Evolutionary conservation across 129 eudicot genomes (phyloP), one percentile per base, ranked within the genome.

Genomic region (Erigeron canadensis): DNA sequence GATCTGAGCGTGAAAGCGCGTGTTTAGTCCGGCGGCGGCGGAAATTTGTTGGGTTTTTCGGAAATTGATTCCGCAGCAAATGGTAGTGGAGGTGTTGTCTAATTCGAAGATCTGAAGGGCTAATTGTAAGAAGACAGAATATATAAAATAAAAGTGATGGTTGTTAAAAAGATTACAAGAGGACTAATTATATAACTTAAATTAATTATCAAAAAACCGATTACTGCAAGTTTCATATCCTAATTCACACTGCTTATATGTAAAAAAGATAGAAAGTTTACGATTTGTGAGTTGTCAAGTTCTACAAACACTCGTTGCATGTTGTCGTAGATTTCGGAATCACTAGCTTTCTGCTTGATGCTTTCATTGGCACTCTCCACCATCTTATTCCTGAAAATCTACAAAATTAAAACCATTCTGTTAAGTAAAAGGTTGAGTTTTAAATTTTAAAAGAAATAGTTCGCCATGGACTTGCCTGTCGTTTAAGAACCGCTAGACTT

Each of bases 361-460:
- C 81, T 74, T 77, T 83, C 85, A 28, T 86, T 77, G 41, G 81
- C 83, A 58, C 77, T 74, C 71, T 74, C 64, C 28, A 75, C 78
- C 85, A 86, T 83, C 81, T 71, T 83, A 50, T 75, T 74, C 59
- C 57, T 72, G 58, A 86, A 77, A 76, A 83, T 58, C 87, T 86
- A 80, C 21, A 75, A 12, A 15, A 17, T 10, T n/a, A n/a, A 11
- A 55, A 18, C 22, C 37, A 42, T 4, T 7, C 2, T 13, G 45
- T 51, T 22, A 77, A 55, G 8, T 16, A 63, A 2, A 75, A 75
- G 11, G 13, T 39, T 17, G 6, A 4, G 4, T 4, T 37, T 10
- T 4, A 28, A 28, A 28, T 5, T 54, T 54, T 7, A 28, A 10
- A 23, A 10, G 6, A 28, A 28, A 28, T 28, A 18, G 1, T 56